These are phyloP conservation scores for Triticum turgidum DNA, from an alignment of 176 grass and related monocot species.

Conservation along the genomic window DNA sequence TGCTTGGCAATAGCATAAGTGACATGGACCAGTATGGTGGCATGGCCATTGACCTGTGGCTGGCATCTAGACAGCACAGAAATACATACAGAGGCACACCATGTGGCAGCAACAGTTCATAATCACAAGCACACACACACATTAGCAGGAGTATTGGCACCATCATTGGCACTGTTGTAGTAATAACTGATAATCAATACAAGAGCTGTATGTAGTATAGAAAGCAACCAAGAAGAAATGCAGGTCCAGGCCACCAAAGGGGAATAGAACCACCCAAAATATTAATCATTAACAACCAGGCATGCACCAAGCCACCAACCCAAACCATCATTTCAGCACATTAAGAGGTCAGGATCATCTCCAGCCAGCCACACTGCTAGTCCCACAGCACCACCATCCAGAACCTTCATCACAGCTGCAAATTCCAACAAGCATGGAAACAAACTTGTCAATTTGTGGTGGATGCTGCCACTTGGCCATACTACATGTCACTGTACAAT, in stretches of 20 bases:
- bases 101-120: slow-evolving; percentile 32
- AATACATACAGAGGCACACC: neutral
- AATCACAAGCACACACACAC: slow-evolving; percentile 33
- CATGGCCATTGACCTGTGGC: slow-evolving; percentile 38
- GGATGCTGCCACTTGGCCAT: slow-evolving; percentile 6
- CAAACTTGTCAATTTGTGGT: slow-evolving; percentile 23
- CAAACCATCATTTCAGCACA: slow-evolving; percentile 53
- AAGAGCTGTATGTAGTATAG: no score
- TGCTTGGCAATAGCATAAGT: slow-evolving; percentile 18
- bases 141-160: slow-evolving; percentile 29
- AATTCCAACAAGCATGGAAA: slow-evolving; percentile 32
- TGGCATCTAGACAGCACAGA: neutral
- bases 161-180: slow-evolving; percentile 26
- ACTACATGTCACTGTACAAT: slow-evolving; percentile 6
- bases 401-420: slow-evolving; percentile 49
- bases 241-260: no score
- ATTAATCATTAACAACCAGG: neutral
- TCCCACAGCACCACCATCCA: slow-evolving; percentile 34
- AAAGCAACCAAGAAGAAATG: no score
- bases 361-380: slow-evolving; percentile 5
- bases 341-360: slow-evolving; percentile 19
- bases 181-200: neutral
- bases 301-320: slow-evolving; percentile 36
- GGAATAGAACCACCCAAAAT: neutral
- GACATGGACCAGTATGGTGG: slow-evolving; percentile 24